Percentiles rank a stretch among this genome's conserved stretches.
Evolutionary conservation across 805 yeast genomes (phyloP).

Genomic region (Ogataea methylovora): DNA sequence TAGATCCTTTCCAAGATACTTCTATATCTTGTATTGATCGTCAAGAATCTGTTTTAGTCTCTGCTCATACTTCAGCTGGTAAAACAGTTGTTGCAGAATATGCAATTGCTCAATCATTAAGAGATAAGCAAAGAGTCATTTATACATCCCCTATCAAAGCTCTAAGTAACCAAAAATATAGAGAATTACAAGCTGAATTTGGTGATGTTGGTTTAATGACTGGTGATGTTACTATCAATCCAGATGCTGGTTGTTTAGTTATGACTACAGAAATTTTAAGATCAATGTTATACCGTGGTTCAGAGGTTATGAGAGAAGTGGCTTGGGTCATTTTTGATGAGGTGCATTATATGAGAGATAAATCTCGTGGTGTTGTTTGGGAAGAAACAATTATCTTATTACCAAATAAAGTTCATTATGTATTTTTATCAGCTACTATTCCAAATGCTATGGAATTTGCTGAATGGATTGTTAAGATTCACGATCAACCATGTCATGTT

Average conservation of each 20-base stretch:
- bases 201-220: conserved; percentile 98
- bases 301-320: conserved; percentile 97
- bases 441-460: conserved; percentile 99
- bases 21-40: conserved; percentile 95
- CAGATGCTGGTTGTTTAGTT: conserved; percentile 95
- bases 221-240: conserved; percentile 97
- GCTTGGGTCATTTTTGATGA: conserved; percentile 99
- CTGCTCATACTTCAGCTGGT: conserved; percentile 98
- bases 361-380: conserved; percentile 99
- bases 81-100: conserved; percentile 96
- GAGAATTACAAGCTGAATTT: conserved; percentile 88
- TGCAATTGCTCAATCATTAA: conserved; percentile 90
- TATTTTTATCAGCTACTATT: conserved; percentile 90
- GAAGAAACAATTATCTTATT: conserved; percentile 94
- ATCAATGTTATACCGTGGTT: conserved; percentile 94
- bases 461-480: conserved; percentile 95
- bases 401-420: conserved; percentile 94
- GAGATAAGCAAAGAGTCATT: conserved; percentile 88
- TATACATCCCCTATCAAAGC: conserved; percentile 96
- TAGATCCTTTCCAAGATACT: conserved; percentile 97
- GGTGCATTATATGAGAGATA: conserved; percentile 97
- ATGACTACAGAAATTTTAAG: conserved; percentile 98
- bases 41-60: conserved; percentile 87
- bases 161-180: conserved; percentile 85
- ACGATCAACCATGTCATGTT: conserved; percentile 95